These are phyloP conservation scores for Acanthamoeba sp. DNA, from an alignment of 208 protist species.

Conservation along the genomic window DNA sequence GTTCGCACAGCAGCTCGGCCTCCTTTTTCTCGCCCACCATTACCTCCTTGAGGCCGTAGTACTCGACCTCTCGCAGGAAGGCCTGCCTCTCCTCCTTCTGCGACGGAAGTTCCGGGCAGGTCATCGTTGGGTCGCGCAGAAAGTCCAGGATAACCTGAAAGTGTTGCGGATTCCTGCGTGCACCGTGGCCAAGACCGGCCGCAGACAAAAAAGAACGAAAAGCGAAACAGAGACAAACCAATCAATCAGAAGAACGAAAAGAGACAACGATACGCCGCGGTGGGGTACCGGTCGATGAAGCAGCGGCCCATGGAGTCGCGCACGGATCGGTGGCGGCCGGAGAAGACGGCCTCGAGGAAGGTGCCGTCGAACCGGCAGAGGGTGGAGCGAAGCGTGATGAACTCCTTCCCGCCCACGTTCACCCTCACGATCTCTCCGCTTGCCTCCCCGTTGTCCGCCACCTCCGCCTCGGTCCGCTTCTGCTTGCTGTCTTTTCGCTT, in stretches of 20 bases:
- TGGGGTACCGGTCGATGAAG: slow-evolving; percentile 75
- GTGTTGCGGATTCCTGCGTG: slow-evolving; percentile 66
- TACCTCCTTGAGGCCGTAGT: slow-evolving; percentile 74
- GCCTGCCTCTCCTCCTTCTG: slow-evolving; percentile 30
- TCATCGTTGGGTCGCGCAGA: slow-evolving; percentile 66
- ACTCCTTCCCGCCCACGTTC: slow-evolving; percentile 69
- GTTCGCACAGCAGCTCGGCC: slow-evolving; percentile 64
- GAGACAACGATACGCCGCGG: not conserved
- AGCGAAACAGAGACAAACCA: not conserved
- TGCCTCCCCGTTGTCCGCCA: not conserved
- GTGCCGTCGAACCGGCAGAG: slow-evolving; percentile 69
- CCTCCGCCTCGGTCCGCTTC: not conserved
- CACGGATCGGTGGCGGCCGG: slow-evolving; percentile 50
- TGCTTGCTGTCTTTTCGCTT: slow-evolving; percentile 62
- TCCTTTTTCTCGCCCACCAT: slow-evolving; percentile 74
- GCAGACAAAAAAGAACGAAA: not conserved
- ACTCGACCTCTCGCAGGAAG: slow-evolving; percentile 69
- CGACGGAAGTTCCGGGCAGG: slow-evolving; percentile 47
- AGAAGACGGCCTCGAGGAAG: slow-evolving; percentile 69
- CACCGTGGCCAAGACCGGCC: not conserved
- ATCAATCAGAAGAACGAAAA: not conserved
- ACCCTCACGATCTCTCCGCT: slow-evolving; percentile 53
- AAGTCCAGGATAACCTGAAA: slow-evolving; percentile 75
- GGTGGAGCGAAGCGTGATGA: slow-evolving; percentile 73
- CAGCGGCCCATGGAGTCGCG: slow-evolving; percentile 27